Evolutionary conservation across 768 basidiomycete genomes (phyloP), one percentile per base, ranked within the genome.

Genomic region (Boletellus ananas): DNA sequence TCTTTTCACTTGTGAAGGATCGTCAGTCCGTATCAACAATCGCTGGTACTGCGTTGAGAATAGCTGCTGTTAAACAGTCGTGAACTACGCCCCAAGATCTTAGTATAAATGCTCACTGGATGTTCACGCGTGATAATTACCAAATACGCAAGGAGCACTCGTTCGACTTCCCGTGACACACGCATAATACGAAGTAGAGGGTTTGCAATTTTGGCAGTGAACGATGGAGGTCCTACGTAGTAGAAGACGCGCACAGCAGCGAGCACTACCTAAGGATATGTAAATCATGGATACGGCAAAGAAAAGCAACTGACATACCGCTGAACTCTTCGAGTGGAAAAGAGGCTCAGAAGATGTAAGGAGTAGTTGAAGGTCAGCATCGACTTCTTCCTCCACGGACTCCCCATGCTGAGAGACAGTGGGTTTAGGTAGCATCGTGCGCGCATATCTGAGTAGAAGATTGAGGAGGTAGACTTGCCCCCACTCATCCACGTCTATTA

Each of bases 401-500:
- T 61, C 67, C 11, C 45, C 59, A 8, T 65, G 68, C 4, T 60
- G 64, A 9, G 68, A 63, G 17, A 68, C 57, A 1, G 66, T 67
- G 10, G 90, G 85, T 54, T 83, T 74, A 2, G 81, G 78, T 29
- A 96, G 75, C 91, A 95, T 94, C 0, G 78, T 79, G 44, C 94
- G 73, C 3, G 81, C 89, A 63, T 99, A 99, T 51, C 89, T 74
- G 48, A 84, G 69, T 29, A 99, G 76, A 13, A 98, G 74, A 38
- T 85, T 79, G 52, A 95, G 74, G 17, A 93, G 67, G 40, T 85
- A 80, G 6, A 87, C 80, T 67, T 97, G 96, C 0, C 93, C 94
- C 96, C 96, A 99, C 65, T 96, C 95, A 59, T 99, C 96, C 4
- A 87, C 84, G 59, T 99, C 94, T 31, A 92, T 77, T 3, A 98